Evolutionary conservation across 1,284 basidiomycete genomes (phyloP).

Genomic region (Thelephora terrestris): DNA sequence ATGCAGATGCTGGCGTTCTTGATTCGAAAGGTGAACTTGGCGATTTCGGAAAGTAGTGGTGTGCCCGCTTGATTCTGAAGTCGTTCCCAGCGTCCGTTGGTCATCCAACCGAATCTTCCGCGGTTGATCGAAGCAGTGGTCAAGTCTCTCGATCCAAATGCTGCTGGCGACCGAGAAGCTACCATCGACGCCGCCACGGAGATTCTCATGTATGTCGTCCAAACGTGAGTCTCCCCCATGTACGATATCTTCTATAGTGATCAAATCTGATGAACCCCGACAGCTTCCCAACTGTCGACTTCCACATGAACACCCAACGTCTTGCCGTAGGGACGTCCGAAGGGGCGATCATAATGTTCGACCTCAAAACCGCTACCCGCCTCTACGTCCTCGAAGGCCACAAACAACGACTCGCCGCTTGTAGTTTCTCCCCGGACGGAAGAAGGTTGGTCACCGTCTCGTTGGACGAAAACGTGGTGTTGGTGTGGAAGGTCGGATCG

Average conservation of each 20-base stretch:
- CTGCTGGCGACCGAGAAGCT: conserved; percentile 74
- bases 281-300: conserved; percentile 89
- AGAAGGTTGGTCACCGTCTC: conserved; percentile 82
- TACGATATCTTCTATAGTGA: too few species aligned
- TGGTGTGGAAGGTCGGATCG: conserved; percentile 86
- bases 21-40: conserved; percentile 67
- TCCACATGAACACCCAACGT: conserved; percentile 78
- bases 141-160: conserved; percentile 90
- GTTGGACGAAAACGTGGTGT: conserved; percentile 70
- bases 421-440: conserved; percentile 90
- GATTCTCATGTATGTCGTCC: conserved; percentile 84
- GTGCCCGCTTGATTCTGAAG: too few species aligned
- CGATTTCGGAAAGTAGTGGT: neutral
- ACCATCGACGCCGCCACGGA: conserved; percentile 89
- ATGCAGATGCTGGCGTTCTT: conserved; percentile 93
- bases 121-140: conserved; percentile 92
- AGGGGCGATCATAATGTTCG: conserved; percentile 92
- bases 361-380: conserved; percentile 91
- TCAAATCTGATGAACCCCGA: neutral
- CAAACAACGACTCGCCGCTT: conserved; percentile 66
- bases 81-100: conserved; percentile 59
- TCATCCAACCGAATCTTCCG: conserved; percentile 81
- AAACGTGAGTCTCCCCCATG: conserved; percentile 47
- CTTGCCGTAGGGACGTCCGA: conserved; percentile 93
- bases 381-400: conserved; percentile 94